Evolutionary conservation across 2,329 filamentous ascomycete species (phyloP).

Genomic region (Colletotrichum sp.): DNA sequence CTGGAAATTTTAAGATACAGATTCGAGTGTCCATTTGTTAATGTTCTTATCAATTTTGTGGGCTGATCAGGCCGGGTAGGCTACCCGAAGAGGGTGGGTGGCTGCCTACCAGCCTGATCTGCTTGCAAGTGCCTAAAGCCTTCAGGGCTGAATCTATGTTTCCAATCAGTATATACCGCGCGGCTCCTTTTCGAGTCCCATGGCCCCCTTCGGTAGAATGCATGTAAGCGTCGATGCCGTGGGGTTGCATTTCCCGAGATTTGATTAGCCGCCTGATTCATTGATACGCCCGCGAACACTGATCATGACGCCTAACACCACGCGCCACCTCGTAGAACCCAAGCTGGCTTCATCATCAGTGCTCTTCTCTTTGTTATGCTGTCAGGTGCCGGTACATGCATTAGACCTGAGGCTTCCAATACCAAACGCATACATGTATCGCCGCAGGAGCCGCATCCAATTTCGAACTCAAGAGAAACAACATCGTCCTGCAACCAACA

Average conservation of each 20-base stretch:
- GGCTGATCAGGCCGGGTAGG: not conserved
- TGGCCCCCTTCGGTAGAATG: not conserved
- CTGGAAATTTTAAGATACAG: rapidly evolving
- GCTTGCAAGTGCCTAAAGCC: not conserved
- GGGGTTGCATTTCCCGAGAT: not conserved
- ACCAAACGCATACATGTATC: not conserved
- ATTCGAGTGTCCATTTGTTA: not conserved
- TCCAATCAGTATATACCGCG: not conserved
- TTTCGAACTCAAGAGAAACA: not conserved
- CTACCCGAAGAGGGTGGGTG: not conserved
- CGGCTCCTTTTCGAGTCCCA: not conserved
- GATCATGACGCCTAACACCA: not conserved
- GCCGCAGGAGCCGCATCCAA: not conserved
- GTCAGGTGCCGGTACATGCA: rapidly evolving
- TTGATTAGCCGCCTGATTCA: not conserved
- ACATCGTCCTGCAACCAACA: not conserved
- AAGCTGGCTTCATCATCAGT: not conserved
- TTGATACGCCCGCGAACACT: not conserved
- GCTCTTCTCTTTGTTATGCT: not conserved
- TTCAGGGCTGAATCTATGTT: not conserved
- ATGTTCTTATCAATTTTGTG: too few relatives aligned
- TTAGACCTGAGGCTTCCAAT: not conserved
- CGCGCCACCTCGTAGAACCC: not conserved
- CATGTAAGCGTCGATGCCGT: not conserved
- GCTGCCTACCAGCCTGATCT: not conserved